Percentiles rank a stretch among this genome's conserved stretches.
Evolutionary conservation across 345 rosid species (phyloP).

Genomic region (Pelargonium nanum): DNA sequence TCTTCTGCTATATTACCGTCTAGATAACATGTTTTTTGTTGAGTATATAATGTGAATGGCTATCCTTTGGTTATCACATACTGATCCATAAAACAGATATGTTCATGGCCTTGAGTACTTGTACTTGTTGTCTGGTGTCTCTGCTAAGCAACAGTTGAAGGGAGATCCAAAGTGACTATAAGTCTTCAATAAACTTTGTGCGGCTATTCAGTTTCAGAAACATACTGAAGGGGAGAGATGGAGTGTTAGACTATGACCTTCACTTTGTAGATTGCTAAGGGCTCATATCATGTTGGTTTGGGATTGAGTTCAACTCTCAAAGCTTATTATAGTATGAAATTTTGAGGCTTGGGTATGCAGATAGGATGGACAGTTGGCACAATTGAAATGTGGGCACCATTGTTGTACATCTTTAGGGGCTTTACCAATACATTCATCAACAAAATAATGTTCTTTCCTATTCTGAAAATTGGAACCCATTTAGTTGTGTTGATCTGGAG

Average conservation of each 20-base stretch:
- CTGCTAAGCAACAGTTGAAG: no score
- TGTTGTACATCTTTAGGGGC: not conserved
- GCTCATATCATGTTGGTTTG: not conserved
- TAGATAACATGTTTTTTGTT: not conserved
- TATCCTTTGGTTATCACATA: no score
- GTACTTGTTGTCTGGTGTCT: no score
- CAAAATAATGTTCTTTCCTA: not conserved
- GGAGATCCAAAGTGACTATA: no score
- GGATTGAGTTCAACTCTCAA: not conserved
- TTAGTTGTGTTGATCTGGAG: not conserved
- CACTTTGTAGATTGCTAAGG: not conserved
- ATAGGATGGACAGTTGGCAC: not conserved
- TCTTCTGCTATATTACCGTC: no score
- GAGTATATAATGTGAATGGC: no score
- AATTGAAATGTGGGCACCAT: not conserved
- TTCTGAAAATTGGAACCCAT: not conserved
- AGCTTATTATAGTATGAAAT: not conserved
- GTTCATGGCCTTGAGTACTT: no score
- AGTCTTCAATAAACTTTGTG: not conserved
- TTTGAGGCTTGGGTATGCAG: not conserved
- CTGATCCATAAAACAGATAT: no score
- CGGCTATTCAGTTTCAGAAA: not conserved
- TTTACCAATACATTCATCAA: no score
- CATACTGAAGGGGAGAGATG: not conserved
- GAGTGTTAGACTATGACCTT: not conserved